phyloP scores from a whole-genome alignment of 2,329 filamentous ascomycete genomes.

The Aspergillus nomiae region DNA sequence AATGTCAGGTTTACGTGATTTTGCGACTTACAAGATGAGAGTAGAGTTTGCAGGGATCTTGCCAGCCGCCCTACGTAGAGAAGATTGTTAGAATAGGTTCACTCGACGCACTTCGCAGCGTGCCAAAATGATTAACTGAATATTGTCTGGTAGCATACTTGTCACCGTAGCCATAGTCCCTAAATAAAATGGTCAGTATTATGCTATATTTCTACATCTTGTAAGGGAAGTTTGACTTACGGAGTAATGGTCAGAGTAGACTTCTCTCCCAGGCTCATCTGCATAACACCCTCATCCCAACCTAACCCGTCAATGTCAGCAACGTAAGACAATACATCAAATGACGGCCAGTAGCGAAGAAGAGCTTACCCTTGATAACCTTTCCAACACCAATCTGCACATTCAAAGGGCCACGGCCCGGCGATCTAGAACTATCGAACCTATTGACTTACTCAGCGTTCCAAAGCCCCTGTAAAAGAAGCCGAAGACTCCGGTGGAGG shows the following conservation, averaged over 20 bases:
- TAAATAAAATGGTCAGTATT: not conserved
- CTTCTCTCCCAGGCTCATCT: not conserved
- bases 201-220: not conserved
- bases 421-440: not conserved
- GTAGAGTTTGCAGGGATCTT: not conserved
- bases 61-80: not conserved
- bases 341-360: too few relatives aligned
- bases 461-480: not conserved
- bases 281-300: not conserved
- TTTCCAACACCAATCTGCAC: not conserved
- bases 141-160: not conserved
- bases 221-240: not conserved
- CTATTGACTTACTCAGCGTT: not conserved
- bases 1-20: not conserved
- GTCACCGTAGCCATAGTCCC: not conserved
- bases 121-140: not conserved
- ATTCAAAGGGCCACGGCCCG: not conserved
- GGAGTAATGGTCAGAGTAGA: not conserved
- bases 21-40: not conserved
- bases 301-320: not conserved
- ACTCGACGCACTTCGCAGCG: too few relatives aligned
- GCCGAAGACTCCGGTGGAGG: not conserved
- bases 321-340: accelerated
- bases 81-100: not conserved
- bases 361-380: not conserved